phyloP scores from a whole-genome alignment of 1,139 yeast species.

The Saccharomycopsis hybrid region DNA sequence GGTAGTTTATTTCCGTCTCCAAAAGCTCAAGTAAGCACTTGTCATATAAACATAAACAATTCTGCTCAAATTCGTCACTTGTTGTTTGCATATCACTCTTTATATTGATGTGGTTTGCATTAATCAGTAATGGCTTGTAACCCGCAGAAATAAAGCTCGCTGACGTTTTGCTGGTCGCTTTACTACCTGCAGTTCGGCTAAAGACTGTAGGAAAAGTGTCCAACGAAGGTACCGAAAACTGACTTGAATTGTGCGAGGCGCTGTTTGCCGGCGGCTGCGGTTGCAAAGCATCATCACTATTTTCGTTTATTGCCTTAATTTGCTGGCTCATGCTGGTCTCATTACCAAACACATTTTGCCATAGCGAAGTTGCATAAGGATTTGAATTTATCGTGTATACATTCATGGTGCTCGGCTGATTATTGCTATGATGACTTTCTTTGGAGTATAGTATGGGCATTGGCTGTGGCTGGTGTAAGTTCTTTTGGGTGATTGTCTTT shows the following conservation, averaged over 20 bases:
- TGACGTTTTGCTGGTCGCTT: not conserved
- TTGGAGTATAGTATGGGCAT: not conserved
- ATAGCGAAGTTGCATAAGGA: not conserved
- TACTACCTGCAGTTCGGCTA: not conserved
- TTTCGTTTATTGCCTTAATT: not conserved
- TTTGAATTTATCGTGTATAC: not conserved
- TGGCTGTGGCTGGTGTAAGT: not conserved
- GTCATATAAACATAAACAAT: conserved; percentile 5
- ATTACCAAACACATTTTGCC: not conserved
- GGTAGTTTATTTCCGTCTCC: conserved; percentile 8
- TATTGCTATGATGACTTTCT: not conserved
- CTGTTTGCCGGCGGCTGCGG: not conserved
- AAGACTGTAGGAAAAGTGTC: not conserved
- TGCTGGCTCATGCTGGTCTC: not conserved
- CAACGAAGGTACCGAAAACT: not conserved
- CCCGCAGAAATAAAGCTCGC: not conserved
- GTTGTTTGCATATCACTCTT: not conserved
- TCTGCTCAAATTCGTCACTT: no score
- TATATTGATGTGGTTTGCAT: not conserved
- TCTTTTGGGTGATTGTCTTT: not conserved
- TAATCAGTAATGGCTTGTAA: not conserved
- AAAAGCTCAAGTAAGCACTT: conserved; percentile 8
- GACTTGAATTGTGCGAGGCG: not conserved
- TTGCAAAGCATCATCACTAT: not conserved
- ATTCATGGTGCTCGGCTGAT: not conserved